Base-by-base conservation (phyloP, 805 yeast genomes). In the Pichia insulana region DNA sequence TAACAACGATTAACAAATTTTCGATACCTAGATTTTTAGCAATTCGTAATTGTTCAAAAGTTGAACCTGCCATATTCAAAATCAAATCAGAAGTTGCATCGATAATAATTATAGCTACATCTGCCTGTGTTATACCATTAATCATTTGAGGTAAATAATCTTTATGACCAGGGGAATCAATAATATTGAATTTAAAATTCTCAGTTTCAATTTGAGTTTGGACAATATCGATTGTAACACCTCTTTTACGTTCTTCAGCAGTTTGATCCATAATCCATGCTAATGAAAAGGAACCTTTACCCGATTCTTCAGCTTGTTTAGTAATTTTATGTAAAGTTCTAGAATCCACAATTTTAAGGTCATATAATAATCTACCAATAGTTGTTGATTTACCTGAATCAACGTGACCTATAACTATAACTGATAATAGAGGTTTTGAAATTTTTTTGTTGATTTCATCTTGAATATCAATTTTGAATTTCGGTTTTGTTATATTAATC, bases 181-280 rank as follows among this genome's bases (percentile, higher is more conserved):
- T 76, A 4, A 87, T 80, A 1, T 86, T 78, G 56, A 80, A 82
- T 37, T 69, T 62, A 6, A 78, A 68, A 2, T 51, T 57, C 1
- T 54, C 41, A 2, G 89, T 80, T 51, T 77, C 82, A 46, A 84
- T 79, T 32, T 68, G 65, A 8, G 84, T 78, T 41, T 81, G 79
- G 43, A 84, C 79, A 27, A 83, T 76, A 54, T 84, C 94, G 19
- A 83, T 78, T 2, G 94, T 84, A 4, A 84, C 87, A 38, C 94
- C 94, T 39, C 89, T 68, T 8, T 65, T 48, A 49, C 94, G 70
- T 60, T 84, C 94, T 56, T 84, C 92, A 1, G 67, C 60, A 0
- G 90, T 82, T 56, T 83, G 89, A 58, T 84, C 94, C 77, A 85
- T 69, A 31, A 83, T 74, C 94, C 94, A 84, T 1, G 94, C 94